Conservation (phyloP, 192 early-diverging fungal species). For the Podila clonocystis region DNA sequence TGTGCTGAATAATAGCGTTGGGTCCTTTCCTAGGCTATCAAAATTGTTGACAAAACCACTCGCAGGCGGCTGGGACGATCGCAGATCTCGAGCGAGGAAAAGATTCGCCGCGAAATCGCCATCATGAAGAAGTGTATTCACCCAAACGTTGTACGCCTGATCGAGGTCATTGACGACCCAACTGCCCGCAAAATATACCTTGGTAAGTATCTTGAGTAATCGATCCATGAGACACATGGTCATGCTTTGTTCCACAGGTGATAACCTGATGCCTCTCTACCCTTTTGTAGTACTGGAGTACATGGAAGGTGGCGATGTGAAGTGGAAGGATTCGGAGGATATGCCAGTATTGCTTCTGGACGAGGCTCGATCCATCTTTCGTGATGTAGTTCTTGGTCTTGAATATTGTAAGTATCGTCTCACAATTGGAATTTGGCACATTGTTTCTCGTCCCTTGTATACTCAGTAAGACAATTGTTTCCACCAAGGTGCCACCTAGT, state of each 20-base stretch:
- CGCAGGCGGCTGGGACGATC: slow-evolving; percentile 49
- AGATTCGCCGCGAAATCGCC: slow-evolving; percentile 94
- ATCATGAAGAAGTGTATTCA: slow-evolving; percentile 96
- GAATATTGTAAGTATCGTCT: slow-evolving; percentile 79
- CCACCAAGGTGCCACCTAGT: slow-evolving; percentile 58
- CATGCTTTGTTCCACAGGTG: neutral
- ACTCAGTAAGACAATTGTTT: neutral
- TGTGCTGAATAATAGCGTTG: neutral
- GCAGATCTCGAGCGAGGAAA: slow-evolving; percentile 69
- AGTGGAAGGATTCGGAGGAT: slow-evolving; percentile 79
- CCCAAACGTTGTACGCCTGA: slow-evolving; percentile 90
- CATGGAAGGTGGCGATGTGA: slow-evolving; percentile 91
- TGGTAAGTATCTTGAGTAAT: slow-evolving; percentile 50
- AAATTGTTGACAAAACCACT: slow-evolving; percentile 56
- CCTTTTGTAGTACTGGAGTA: slow-evolving; percentile 78
- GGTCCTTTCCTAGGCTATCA: slow-evolving; percentile 45
- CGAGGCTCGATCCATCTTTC: slow-evolving; percentile 81
- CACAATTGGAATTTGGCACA: too few species aligned
- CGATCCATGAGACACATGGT: neutral
- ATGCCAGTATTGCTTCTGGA: slow-evolving; percentile 71
- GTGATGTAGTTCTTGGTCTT: slow-evolving; percentile 89
- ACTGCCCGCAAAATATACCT: slow-evolving; percentile 91
- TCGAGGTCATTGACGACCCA: slow-evolving; percentile 97
- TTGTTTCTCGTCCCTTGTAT: neutral
- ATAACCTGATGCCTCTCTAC: neutral